Base-by-base conservation (phyloP, 495 filamentous ascomycete species). In the Baudoinia panamericana region DNA sequence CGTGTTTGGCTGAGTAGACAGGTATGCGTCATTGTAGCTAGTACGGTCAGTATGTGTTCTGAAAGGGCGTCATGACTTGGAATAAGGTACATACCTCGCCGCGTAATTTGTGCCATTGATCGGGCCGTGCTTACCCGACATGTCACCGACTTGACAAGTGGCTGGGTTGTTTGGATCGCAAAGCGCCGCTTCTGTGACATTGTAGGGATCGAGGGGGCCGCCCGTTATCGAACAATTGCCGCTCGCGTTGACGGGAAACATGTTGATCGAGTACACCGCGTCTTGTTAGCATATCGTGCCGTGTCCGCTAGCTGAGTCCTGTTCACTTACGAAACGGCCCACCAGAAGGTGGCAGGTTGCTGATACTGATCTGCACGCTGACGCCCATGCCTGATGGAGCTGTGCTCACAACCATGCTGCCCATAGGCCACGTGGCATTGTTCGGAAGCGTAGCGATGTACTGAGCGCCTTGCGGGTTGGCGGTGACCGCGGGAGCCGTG, bases 211-310 rank as follows among this genome's bases (percentile, higher is more conserved):
- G 15, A 79, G 62, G 53, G 92, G 86, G 0, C 63, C 74, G 13
- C 72, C 57, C 8, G 84, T 78, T 3, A 56, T 66, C 36, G 75
- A 79, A 67, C 86, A 94, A 69, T 84, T 86, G 41, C 86, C 86
- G 52, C 77, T 60, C 25, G 64, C 60, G 3, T 80, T 76, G 23
- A 93, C 80, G 12, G 80, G 80, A 30, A 64, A 56, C 41, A 75
- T 73, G 64, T 93, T 84, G 53, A 94, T 69, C 50, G 93, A 84
- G 65, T 93, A 94, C 21, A 68, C 84, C 87, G n/a, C n/a, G n/a
- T n/a, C n/a, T n/a, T n/a, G n/a, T n/a, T n/a, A n/a, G n/a, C n/a
- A n/a, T n/a, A n/a, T n/a, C n/a, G n/a, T n/a, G n/a, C n/a, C n/a
- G n/a, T n/a, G n/a, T n/a, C n/a, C n/a, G n/a, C n/a, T n/a, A n/a